These are phyloP conservation scores for Iberis amara DNA, from an alignment of 441 rosid genomes.

Conservation along the genomic window DNA sequence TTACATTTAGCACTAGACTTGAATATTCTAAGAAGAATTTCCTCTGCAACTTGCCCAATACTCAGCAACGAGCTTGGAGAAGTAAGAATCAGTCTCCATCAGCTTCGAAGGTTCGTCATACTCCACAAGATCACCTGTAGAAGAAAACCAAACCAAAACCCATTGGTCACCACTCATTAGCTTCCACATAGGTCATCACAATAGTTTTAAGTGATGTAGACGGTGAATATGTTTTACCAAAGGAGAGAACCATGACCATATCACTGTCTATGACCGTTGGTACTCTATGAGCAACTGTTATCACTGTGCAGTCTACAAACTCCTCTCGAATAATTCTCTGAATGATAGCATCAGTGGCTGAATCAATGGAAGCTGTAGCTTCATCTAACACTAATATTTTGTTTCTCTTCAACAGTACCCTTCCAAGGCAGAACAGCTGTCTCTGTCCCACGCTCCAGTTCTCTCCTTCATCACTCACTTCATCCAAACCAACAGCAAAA, in stretches of 20 bases:
- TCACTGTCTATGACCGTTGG: conserved; percentile 85
- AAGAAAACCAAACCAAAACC: not conserved
- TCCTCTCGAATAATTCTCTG: conserved; percentile 69
- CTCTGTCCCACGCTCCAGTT: conserved; percentile 94
- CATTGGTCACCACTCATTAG: not conserved
- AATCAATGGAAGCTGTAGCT: conserved; percentile 91
- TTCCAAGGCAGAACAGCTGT: conserved; percentile 83
- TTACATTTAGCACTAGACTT: not conserved
- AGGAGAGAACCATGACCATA: conserved; percentile 85
- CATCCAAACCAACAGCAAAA: conserved; percentile 33
- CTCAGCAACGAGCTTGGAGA: conserved; percentile 78
- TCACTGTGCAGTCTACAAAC: conserved; percentile 60
- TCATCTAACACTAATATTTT: conserved; percentile 76
- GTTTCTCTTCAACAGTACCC: conserved; percentile 68
- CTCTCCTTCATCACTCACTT: conserved; percentile 87
- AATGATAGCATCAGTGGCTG: conserved; percentile 67
- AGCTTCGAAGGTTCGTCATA: conserved; percentile 69
- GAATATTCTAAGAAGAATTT: conserved; percentile 31
- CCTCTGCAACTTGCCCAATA: conserved; percentile 79
- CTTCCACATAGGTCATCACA: not conserved
- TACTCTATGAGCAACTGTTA: conserved; percentile 80
- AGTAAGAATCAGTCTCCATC: conserved; percentile 61
- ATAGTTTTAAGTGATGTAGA: not conserved
- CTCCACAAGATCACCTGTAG: conserved; percentile 62
- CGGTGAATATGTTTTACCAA: conserved; percentile 29